These are phyloP conservation scores for Leptodermis oblonga DNA, from an alignment of 257 asterid genomes.

Conservation along the genomic window DNA sequence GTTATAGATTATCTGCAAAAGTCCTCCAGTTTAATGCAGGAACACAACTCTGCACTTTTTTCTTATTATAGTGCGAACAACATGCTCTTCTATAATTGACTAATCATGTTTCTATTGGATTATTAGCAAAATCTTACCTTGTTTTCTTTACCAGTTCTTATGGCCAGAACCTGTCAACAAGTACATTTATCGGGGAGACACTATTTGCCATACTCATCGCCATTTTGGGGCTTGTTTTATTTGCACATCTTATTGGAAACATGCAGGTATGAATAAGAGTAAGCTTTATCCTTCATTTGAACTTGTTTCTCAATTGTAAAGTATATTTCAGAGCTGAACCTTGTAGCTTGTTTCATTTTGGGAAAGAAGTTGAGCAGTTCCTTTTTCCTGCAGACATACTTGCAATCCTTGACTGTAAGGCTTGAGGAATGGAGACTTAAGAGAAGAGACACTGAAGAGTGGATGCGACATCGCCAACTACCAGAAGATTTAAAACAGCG, in stretches of 20 bases:
- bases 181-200: conserved; percentile 82
- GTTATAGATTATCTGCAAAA: not conserved
- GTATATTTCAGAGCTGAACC: not conserved
- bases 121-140: not conserved
- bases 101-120: not conserved
- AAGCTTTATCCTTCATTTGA: conserved; percentile 1
- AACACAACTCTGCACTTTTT: not conserved
- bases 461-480: conserved; percentile 98
- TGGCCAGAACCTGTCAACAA: conserved; percentile 87
- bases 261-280: conserved; percentile 69
- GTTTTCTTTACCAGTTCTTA: conserved; percentile 58
- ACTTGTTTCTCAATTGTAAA: no score
- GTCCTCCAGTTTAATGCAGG: not conserved
- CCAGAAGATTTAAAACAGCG: conserved; percentile 81
- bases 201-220: conserved; percentile 86
- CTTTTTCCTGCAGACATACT: conserved; percentile 59
- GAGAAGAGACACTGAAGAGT: conserved; percentile 90
- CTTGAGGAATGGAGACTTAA: conserved; percentile 92
- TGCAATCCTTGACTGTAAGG: conserved; percentile 80
- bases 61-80: not conserved
- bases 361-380: not conserved
- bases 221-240: conserved; percentile 75
- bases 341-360: not conserved
- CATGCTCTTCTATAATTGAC: not conserved
- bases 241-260: conserved; percentile 91